phyloP scores from a whole-genome alignment of 2,329 filamentous ascomycete genomes.

The Fusarium domesticum region DNA sequence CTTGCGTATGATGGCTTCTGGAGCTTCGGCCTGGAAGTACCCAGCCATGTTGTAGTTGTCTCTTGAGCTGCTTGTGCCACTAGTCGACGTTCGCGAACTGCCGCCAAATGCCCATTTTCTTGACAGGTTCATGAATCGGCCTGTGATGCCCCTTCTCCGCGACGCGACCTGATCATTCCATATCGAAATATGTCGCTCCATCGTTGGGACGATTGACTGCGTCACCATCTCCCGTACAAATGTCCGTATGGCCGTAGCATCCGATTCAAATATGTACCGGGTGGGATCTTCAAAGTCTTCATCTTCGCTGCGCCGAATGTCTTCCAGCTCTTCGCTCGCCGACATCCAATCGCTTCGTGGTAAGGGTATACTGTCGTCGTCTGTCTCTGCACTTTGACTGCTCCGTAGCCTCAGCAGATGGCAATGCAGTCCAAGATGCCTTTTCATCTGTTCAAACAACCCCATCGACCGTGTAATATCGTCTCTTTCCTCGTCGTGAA shows the following conservation, averaged over 20 bases:
- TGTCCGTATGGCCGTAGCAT: slow-evolving; percentile 80
- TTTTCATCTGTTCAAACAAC: slow-evolving; percentile 97
- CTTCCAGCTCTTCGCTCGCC: slow-evolving; percentile 76
- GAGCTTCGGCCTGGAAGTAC: slow-evolving; percentile 78
- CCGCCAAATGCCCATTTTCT: slow-evolving; percentile 85
- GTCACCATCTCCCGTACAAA: slow-evolving; percentile 94
- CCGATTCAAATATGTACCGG: slow-evolving; percentile 85
- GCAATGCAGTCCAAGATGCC: slow-evolving; percentile 94
- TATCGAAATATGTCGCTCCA: slow-evolving; percentile 85
- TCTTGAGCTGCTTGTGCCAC: slow-evolving; percentile 47
- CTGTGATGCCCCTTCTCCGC: slow-evolving; percentile 79
- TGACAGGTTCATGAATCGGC: slow-evolving; percentile 90
- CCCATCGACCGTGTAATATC: slow-evolving; percentile 87
- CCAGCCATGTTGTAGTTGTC: slow-evolving; percentile 78
- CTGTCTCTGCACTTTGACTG: slow-evolving; percentile 79
- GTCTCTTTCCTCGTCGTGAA: slow-evolving; percentile 94
- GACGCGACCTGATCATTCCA: slow-evolving; percentile 99
- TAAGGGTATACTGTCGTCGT: slow-evolving; percentile 83
- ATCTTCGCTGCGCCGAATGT: slow-evolving; percentile 65
- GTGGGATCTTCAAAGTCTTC: slow-evolving; percentile 68
- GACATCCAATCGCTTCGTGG: slow-evolving; percentile 87
- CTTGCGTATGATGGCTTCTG: slow-evolving; percentile 90
- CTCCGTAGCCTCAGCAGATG: slow-evolving; percentile 85
- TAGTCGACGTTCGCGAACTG: slow-evolving; percentile 57
- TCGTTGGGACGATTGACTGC: slow-evolving; percentile 90